phyloP scores from a whole-genome alignment of 768 basidiomycete genomes.

The Naganishia friedmannii region DNA sequence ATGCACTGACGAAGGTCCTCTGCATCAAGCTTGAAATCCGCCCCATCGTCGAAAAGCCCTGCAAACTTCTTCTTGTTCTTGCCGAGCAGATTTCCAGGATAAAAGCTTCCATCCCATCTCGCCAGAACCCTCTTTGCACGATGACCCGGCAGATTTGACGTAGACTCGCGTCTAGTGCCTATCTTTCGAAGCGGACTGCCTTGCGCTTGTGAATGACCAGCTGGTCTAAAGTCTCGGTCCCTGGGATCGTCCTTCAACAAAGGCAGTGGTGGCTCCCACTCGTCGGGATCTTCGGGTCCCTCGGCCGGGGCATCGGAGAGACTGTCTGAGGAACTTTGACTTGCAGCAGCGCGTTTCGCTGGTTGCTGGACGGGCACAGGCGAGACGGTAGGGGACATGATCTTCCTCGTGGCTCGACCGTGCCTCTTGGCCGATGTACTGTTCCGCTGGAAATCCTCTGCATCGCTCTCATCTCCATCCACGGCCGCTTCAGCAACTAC shows the following conservation, averaged over 20 bases:
- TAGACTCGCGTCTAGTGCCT: slow-evolving; percentile 4
- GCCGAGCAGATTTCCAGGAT: slow-evolving; percentile 12
- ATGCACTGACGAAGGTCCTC: slow-evolving; percentile 21
- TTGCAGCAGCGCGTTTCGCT: background rate
- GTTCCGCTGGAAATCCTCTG: background rate
- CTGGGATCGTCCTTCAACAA: slow-evolving; percentile 16
- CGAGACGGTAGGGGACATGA: slow-evolving; percentile 11
- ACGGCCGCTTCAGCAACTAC: background rate
- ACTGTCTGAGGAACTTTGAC: background rate
- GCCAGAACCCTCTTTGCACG: slow-evolving; percentile 6
- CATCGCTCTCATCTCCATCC: background rate
- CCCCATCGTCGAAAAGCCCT: background rate
- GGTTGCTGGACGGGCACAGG: background rate
- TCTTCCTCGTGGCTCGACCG: background rate
- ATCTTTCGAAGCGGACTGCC: slow-evolving; percentile 2
- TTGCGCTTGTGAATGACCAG: slow-evolving; percentile 6
- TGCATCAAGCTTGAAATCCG: background rate
- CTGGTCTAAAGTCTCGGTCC: slow-evolving; percentile 8
- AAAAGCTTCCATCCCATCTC: slow-evolving; percentile 11
- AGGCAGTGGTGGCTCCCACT: slow-evolving; percentile 1
- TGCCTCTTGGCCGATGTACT: background rate
- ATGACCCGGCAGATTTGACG: background rate
- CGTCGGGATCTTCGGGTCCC: background rate
- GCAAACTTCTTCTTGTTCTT: slow-evolving; percentile 4
- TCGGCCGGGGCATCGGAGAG: slow-evolving; percentile 3